Percentiles rank a stretch among this genome's conserved stretches.
phyloP scores from a whole-genome alignment of 352 stramenopile species.

The Phytopythium aichiense region DNA sequence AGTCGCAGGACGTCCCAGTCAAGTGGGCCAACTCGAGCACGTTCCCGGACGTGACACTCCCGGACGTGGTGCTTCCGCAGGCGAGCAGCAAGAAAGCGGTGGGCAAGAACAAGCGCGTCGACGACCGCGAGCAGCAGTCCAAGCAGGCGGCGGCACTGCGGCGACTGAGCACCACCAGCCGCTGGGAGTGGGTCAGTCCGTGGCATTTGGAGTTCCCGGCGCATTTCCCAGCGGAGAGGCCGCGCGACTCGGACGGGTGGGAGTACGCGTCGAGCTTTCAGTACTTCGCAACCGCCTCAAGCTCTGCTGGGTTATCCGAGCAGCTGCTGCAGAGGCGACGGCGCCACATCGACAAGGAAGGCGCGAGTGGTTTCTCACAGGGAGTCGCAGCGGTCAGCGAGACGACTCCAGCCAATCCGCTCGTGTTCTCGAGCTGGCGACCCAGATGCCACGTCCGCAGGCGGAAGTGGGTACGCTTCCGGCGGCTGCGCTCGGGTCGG shows the following conservation, averaged over 20 bases:
- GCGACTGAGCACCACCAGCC: constrained; percentile 1
- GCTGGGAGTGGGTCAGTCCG: constrained; percentile 72
- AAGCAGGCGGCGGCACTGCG: neutral
- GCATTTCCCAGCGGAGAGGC: constrained; percentile 7
- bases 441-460: constrained; percentile 50
- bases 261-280: constrained; percentile 62
- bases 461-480: constrained; percentile 68
- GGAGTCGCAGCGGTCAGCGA: neutral
- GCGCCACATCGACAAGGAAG: neutral
- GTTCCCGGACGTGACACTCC: constrained; percentile 54
- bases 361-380: neutral
- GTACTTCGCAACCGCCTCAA: constrained; percentile 29
- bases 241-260: constrained; percentile 48
- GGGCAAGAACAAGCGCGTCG: neutral
- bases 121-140: neutral
- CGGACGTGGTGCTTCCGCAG: constrained; percentile 10
- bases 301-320: neutral
- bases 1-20: constrained; percentile 16
- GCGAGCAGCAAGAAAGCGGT: neutral
- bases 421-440: constrained; percentile 19
- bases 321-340: neutral
- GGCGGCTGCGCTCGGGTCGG: constrained; percentile 23
- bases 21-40: constrained; percentile 38
- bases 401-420: constrained; percentile 5
- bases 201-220: constrained; percentile 51